phyloP scores from a whole-genome alignment of 2,329 filamentous ascomycete genomes.

The Fusarium sambucinum region DNA sequence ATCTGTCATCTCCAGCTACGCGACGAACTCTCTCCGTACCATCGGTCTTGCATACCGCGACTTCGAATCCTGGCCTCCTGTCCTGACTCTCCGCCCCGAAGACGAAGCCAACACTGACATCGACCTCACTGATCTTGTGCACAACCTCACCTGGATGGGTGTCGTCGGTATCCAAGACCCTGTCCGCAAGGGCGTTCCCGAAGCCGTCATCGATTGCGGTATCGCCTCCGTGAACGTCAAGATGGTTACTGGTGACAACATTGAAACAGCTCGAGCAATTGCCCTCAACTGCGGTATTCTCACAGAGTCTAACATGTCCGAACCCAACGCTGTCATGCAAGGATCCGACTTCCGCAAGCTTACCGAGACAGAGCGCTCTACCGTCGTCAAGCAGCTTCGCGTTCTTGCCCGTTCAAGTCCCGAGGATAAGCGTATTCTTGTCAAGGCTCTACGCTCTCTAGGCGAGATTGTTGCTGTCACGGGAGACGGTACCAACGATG shows the following conservation, averaged over 20 bases:
- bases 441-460: constrained; percentile 72
- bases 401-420: constrained; percentile 77
- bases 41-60: constrained; percentile 80
- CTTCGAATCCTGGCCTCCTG: constrained; percentile 76
- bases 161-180: constrained; percentile 76
- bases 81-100: constrained; percentile 69
- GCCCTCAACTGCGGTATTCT: constrained; percentile 58
- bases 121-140: constrained; percentile 66
- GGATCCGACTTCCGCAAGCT: constrained; percentile 68
- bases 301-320: constrained; percentile 71
- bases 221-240: constrained; percentile 74
- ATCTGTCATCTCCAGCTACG: constrained; percentile 68
- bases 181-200: constrained; percentile 70
- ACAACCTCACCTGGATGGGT: constrained; percentile 56
- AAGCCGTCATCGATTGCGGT: constrained; percentile 72
- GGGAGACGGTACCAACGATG: constrained; percentile 75
- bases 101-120: constrained; percentile 61
- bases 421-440: constrained; percentile 75
- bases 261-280: constrained; percentile 60
- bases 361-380: constrained; percentile 61
- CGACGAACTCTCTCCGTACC: constrained; percentile 75
- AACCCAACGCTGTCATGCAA: constrained; percentile 61
- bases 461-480: constrained; percentile 76
- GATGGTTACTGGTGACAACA: constrained; percentile 68
- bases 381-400: constrained; percentile 71